Percentiles rank a stretch among this genome's conserved stretches.
These are phyloP conservation scores for Cenchrus americanus DNA, from an alignment of 176 grass and related monocot genomes.

Conservation along the genomic window DNA sequence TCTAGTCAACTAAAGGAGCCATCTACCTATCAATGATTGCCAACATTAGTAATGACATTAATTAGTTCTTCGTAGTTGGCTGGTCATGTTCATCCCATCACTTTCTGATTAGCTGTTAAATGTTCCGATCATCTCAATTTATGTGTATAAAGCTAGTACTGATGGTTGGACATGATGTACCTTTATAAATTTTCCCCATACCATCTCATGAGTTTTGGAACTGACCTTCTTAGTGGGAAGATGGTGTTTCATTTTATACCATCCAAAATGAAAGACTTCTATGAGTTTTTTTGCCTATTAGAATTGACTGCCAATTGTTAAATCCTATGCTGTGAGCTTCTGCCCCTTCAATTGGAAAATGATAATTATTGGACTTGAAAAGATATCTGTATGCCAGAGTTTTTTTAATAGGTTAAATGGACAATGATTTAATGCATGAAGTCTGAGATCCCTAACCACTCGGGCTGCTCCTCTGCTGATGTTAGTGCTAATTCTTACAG, in stretches of 20 bases:
- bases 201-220: constrained; percentile 2
- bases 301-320: constrained; percentile 8
- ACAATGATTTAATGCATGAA: neutral
- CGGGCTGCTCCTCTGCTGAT: neutral
- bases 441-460: neutral
- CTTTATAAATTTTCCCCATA: neutral
- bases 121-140: constrained; percentile 10
- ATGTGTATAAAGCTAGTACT: constrained; percentile 11
- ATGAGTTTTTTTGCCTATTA: constrained; percentile 1
- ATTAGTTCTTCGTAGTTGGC: constrained; percentile 32
- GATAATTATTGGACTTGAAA: constrained; percentile 1
- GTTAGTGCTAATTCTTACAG: constrained; percentile 40
- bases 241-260: neutral
- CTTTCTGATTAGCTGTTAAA: constrained; percentile 29
- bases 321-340: neutral
- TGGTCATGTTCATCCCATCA: neutral
- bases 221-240: neutral
- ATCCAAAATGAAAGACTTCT: constrained; percentile 1
- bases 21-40: constrained; percentile 45
- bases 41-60: constrained; percentile 34
- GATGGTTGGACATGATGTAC: constrained; percentile 15
- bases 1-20: constrained; percentile 35
- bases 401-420: constrained; percentile 2
- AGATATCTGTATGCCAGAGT: neutral
- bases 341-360: neutral